These are phyloP conservation scores for Pyrenochaeta sp. DNA, from an alignment of 2,329 filamentous ascomycete species.

Conservation along the genomic window DNA sequence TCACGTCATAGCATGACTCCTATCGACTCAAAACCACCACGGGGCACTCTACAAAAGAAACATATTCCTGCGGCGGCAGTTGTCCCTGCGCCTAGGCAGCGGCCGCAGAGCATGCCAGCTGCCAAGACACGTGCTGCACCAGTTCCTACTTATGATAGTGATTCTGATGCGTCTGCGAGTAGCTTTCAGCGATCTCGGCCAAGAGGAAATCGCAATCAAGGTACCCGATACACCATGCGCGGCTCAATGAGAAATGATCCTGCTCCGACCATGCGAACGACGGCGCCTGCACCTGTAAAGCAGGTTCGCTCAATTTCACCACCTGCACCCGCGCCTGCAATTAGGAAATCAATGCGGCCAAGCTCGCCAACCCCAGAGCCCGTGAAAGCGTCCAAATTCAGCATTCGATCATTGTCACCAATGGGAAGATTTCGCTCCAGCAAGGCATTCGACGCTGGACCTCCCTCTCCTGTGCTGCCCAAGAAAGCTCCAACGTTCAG, in stretches of 20 bases:
- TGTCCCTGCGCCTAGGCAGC: slow-evolving; percentile 31
- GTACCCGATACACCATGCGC: slow-evolving; percentile 68
- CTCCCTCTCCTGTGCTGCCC: slow-evolving; percentile 22
- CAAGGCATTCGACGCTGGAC: slow-evolving; percentile 22
- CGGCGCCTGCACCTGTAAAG: slow-evolving; percentile 37
- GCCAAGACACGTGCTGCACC: slow-evolving; percentile 23
- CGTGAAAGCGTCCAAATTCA: slow-evolving; percentile 65
- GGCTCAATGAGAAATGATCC: slow-evolving; percentile 70
- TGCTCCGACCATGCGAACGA: slow-evolving; percentile 40
- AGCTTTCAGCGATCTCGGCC: slow-evolving; percentile 75
- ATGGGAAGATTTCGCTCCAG: slow-evolving; percentile 60
- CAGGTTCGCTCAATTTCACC: slow-evolving; percentile 53
- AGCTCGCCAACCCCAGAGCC: slow-evolving; percentile 39
- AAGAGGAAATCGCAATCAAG: slow-evolving; percentile 44
- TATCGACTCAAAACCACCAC: slow-evolving; percentile 33
- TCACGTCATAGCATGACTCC: slow-evolving; percentile 42
- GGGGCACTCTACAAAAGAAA: slow-evolving; percentile 49
- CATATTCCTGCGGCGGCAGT: slow-evolving; percentile 41
- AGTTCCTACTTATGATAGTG: slow-evolving; percentile 46
- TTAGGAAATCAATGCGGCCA: slow-evolving; percentile 44
- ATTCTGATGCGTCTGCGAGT: slow-evolving; percentile 63
- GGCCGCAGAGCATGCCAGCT: slow-evolving; percentile 38
- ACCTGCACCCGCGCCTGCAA: slow-evolving; percentile 28
- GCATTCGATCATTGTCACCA: slow-evolving; percentile 74
- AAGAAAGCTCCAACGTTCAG: slow-evolving; percentile 24